Evolutionary conservation across 2,329 filamentous ascomycete genomes (phyloP), one percentile per base, ranked within the genome.

Genomic region (Aspergillus transmontanensis): DNA sequence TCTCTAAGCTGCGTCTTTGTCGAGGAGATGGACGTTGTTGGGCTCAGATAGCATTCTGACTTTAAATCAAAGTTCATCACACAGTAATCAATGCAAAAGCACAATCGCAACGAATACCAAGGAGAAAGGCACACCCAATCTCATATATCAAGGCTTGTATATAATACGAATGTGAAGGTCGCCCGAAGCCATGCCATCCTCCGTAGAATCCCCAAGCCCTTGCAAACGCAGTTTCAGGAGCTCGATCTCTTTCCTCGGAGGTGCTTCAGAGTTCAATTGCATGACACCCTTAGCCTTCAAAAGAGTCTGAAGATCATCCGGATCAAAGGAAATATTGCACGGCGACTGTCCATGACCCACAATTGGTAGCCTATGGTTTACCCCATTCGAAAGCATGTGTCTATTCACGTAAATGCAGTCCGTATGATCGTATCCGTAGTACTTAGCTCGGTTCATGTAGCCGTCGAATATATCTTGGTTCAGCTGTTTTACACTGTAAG

Each of bases 341-440:
- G 23, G 46, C 26, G 21, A 57, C 21, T 26, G 3, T 26, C 26
- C 16, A 12, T 19, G 10, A 12, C 19, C 16, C 21, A 57, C 26
- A 16, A 41, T 41, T 9, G 39, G 39, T 9, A 41, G 36, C 9
- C 2, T 21, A 57, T 57, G 23, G 16, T n/a, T 19, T 21, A 57
- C 4, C 23, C 54, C 54, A 23, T 57, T 23, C n/a, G n/a, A 28
- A 30, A 45, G 12, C 9, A n/a, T 28, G 21, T 57, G 32, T n/a
- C 36, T 28, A 30, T 57, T 39, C 6, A 57, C 12, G 21, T 43
- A 39, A 26, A 28, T 16, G 19, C 19, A 43, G 34, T 64, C 58
- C 48, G 50, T 59, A 43, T 39, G 56, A 50, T 68, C 51, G 41
- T 68, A 69, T 50, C 67, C 67, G 57, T 68, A 65, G 57, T 68